Conservation (phyloP, 2,329 filamentous ascomycete species). For the Teratosphaeria epicoccoides region DNA sequence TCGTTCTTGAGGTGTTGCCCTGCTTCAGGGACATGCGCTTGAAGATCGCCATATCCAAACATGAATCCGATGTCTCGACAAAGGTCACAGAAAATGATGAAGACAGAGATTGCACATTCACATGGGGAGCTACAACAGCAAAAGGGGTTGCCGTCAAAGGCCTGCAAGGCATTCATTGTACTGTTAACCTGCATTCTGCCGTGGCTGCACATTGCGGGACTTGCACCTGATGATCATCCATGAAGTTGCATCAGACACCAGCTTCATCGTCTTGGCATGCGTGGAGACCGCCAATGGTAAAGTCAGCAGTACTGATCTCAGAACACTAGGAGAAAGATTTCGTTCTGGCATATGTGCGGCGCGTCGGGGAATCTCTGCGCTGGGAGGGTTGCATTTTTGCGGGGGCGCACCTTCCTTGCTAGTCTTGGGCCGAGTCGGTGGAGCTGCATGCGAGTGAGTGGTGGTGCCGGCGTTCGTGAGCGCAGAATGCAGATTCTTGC, state of each 20-base stretch:
- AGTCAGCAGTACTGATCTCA: neutral
- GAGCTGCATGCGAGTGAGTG: neutral
- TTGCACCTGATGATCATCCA: neutral
- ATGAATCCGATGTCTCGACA: neutral
- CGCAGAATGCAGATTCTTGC: too few relatives aligned
- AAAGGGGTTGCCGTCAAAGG: neutral
- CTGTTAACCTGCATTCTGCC: neutral
- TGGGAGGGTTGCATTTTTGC: neutral
- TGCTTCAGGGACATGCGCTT: constrained; percentile 12
- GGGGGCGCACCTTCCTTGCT: neutral
- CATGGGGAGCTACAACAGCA: neutral
- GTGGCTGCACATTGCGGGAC: neutral
- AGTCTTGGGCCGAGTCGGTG: neutral
- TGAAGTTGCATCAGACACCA: neutral
- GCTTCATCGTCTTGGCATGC: neutral
- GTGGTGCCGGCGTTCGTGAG: too few relatives aligned
- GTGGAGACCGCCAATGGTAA: neutral
- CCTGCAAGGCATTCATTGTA: neutral
- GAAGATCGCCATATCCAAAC: constrained; percentile 6
- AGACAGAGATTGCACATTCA: neutral
- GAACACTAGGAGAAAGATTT: neutral
- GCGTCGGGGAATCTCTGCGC: neutral
- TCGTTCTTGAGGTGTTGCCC: constrained; percentile 38
- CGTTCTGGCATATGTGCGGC: neutral
- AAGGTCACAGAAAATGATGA: neutral